A percentile compares a stretch with the other conserved stretches of the same genome.
Conservation (phyloP, 225 moss, liverwort and hornwort species). For the Antitrichia curtipendula region DNA sequence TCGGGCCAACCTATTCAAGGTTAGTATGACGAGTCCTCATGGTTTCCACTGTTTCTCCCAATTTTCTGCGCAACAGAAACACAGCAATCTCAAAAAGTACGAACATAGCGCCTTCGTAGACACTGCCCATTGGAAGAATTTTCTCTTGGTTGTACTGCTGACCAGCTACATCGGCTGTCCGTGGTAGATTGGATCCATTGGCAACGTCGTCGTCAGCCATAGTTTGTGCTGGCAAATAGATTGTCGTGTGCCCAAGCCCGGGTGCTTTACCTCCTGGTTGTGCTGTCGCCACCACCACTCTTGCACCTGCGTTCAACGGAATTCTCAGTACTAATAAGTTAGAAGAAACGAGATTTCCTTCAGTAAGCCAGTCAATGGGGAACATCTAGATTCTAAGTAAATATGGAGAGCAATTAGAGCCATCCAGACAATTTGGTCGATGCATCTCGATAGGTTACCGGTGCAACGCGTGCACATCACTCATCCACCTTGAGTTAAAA, state of each 20-base stretch:
- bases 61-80: conserved; percentile 42
- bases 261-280: conserved; percentile 71
- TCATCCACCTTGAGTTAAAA: neutral
- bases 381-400: neutral
- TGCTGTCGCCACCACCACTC: conserved; percentile 64
- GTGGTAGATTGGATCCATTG: neutral
- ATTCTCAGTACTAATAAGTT: neutral
- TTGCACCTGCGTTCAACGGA: conserved; percentile 39
- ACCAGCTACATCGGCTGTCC: neutral
- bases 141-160: conserved; percentile 39
- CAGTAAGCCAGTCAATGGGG: neutral
- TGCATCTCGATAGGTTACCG: neutral
- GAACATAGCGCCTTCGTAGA: conserved; percentile 82
- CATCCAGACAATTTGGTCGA: neutral
- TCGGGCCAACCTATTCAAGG: conserved; percentile 26
- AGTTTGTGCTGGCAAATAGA: conserved; percentile 70
- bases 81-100: conserved; percentile 71
- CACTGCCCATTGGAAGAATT: conserved; percentile 90
- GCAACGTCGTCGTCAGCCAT: conserved; percentile 52
- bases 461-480: neutral
- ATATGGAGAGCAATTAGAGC: neutral
- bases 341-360: neutral
- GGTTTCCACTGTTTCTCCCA: conserved; percentile 42
- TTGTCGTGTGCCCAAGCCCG: conserved; percentile 35
- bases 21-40: conserved; percentile 85